Conservation (phyloP, 768 basidiomycete genomes). For the Phaeolepiota aurea region DNA sequence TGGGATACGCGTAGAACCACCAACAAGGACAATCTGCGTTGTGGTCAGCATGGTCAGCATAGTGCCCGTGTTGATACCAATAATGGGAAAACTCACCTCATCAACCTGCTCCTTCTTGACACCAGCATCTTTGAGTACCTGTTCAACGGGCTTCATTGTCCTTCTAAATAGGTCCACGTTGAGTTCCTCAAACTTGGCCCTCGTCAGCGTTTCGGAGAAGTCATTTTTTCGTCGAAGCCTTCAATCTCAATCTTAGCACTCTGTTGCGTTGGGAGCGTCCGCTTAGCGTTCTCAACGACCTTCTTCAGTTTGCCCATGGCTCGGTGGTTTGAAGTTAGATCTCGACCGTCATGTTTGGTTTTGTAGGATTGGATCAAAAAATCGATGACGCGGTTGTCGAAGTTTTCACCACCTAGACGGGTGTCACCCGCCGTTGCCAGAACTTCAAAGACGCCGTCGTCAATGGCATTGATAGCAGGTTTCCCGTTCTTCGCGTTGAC, state of each 20-base stretch:
- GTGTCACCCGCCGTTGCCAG: slow-evolving; percentile 68
- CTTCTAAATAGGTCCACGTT: slow-evolving; percentile 78
- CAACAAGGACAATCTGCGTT: slow-evolving; percentile 37
- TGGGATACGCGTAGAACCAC: slow-evolving; percentile 69
- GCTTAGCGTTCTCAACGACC: slow-evolving; percentile 69
- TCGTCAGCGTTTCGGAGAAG: slow-evolving; percentile 70
- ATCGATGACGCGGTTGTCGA: slow-evolving; percentile 67
- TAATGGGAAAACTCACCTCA: slow-evolving; percentile 36
- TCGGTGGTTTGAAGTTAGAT: slow-evolving; percentile 51
- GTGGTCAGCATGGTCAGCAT: background rate
- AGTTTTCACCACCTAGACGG: slow-evolving; percentile 65
- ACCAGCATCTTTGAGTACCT: slow-evolving; percentile 76
- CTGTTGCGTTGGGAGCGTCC: slow-evolving; percentile 45
- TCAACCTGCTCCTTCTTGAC: slow-evolving; percentile 74
- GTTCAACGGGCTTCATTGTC: slow-evolving; percentile 82
- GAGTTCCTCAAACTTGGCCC: slow-evolving; percentile 82
- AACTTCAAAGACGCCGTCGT: slow-evolving; percentile 64
- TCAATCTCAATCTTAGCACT: slow-evolving; percentile 57
- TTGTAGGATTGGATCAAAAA: slow-evolving; percentile 63
- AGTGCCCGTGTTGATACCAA: background rate
- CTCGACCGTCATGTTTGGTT: slow-evolving; percentile 60
- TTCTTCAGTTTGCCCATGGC: slow-evolving; percentile 66
- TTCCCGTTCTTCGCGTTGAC: slow-evolving; percentile 67
- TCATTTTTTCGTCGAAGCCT: slow-evolving; percentile 63
- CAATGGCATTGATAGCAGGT: slow-evolving; percentile 68